Evolutionary conservation across 176 grass and related monocot species (phyloP).

Genomic region (Carex pumila): DNA sequence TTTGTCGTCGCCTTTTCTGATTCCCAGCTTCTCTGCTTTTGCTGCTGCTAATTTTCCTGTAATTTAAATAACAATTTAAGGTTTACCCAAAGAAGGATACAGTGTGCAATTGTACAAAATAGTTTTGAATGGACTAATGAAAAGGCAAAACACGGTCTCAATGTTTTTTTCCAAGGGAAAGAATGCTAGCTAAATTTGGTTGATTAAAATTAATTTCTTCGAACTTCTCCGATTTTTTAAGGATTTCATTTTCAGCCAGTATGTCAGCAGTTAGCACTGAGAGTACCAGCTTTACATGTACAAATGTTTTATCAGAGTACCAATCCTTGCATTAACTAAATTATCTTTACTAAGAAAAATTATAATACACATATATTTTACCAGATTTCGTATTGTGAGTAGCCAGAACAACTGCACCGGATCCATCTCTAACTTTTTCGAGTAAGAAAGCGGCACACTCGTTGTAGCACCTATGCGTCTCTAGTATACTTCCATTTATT

Average conservation of each 20-base stretch:
- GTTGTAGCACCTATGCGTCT: constrained; percentile 86
- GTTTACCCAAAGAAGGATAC: not conserved
- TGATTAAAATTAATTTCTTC: not conserved
- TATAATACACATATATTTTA: not conserved
- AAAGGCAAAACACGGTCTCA: not conserved
- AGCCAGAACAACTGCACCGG: constrained; percentile 50
- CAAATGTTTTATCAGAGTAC: not conserved
- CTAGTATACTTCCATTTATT: constrained; percentile 50
- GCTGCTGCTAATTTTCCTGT: constrained; percentile 50
- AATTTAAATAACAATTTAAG: not conserved
- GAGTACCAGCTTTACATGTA: not conserved
- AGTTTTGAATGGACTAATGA: not conserved
- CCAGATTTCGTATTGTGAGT: constrained; percentile 51
- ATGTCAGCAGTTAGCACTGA: not conserved
- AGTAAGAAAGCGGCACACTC: constrained; percentile 72
- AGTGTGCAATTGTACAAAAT: not conserved
- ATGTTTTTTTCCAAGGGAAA: not conserved
- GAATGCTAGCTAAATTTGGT: not conserved
- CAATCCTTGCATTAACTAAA: not conserved
- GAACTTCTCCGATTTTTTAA: not conserved
- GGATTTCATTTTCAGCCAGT: not conserved
- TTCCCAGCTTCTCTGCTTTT: constrained; percentile 58
- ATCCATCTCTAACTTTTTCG: constrained; percentile 53
- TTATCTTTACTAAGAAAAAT: not conserved
- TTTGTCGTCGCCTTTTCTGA: constrained; percentile 39